A percentile compares a stretch with the other conserved stretches of the same genome.
These are phyloP conservation scores for Austroboletus niveus DNA, from an alignment of 1,284 basidiomycete species.

Conservation along the genomic window DNA sequence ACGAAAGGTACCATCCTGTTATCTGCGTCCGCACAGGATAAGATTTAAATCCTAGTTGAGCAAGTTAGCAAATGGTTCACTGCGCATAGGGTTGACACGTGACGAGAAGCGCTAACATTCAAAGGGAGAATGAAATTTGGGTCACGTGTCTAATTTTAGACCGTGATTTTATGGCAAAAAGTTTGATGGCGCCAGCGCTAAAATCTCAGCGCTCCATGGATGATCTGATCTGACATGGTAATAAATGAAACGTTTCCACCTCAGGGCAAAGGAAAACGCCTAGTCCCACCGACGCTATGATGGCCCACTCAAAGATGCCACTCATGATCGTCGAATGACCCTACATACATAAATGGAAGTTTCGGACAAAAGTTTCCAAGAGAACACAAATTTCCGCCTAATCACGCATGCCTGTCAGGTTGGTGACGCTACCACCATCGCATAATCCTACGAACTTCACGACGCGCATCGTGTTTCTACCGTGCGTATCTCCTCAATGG, in stretches of 20 bases:
- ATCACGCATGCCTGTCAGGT: neutral
- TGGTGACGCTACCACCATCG: too few relatives aligned
- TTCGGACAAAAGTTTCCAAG: constrained; percentile 12
- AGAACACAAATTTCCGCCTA: constrained; percentile 11
- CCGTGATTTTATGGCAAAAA: neutral
- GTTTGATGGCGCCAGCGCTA: constrained; percentile 1
- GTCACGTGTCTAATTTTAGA: constrained; percentile 11
- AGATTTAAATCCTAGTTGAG: constrained; percentile 82
- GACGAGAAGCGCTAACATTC: constrained; percentile 32
- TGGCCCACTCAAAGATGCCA: too few relatives aligned
- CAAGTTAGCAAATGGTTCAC: constrained; percentile 3
- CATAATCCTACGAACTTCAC: neutral
- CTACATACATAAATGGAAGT: constrained; percentile 18
- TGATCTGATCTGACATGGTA: neutral
- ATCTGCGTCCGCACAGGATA: constrained; percentile 95
- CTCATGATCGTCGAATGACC: neutral
- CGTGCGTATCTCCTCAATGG: neutral
- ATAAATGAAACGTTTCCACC: neutral
- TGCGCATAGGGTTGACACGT: constrained; percentile 13
- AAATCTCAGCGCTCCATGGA: constrained; percentile 15
- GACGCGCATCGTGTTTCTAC: neutral
- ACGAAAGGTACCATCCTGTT: constrained; percentile 92
- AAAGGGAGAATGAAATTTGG: constrained; percentile 22
- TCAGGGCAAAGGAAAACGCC: neutral
- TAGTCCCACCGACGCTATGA: too few relatives aligned